A percentile compares a stretch with the other conserved stretches of the same genome.
Evolutionary conservation across 169 alveolate species (phyloP).

Genomic region (Plasmodium reichenowi): DNA sequence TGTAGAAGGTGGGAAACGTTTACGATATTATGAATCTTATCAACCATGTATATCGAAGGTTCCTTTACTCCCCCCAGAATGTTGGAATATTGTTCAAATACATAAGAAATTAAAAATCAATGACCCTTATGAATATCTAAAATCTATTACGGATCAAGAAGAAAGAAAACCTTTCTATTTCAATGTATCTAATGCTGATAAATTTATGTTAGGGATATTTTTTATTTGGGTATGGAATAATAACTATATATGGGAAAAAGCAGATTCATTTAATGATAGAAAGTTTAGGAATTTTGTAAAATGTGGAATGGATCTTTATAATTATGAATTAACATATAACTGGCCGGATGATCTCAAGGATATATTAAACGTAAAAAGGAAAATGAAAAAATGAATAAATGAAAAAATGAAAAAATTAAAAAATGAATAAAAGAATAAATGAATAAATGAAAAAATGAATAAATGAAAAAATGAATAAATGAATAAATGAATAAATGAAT

Average conservation of each 20-base stretch:
- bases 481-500: too few species aligned
- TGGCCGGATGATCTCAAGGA: constrained; percentile 49
- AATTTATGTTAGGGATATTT: constrained; percentile 70
- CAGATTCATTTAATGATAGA: constrained; percentile 83
- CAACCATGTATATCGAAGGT: constrained; percentile 89
- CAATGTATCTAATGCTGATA: constrained; percentile 84
- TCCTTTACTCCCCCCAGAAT: constrained; percentile 88
- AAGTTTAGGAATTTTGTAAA: constrained; percentile 60
- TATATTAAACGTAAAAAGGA: constrained; percentile 23
- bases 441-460: too few species aligned
- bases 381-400: background rate
- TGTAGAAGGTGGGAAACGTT: constrained; percentile 70
- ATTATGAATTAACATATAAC: constrained; percentile 32
- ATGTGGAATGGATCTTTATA: constrained; percentile 51
- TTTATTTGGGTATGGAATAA: constrained; percentile 88
- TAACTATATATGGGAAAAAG: constrained; percentile 85
- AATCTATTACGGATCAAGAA: constrained; percentile 33
- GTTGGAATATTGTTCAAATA: constrained; percentile 83
- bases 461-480: too few species aligned
- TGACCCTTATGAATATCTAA: constrained; percentile 15
- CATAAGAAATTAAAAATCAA: constrained; percentile 67
- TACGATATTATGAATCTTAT: constrained; percentile 81
- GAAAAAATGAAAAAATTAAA: too few species aligned
- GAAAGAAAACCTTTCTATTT: constrained; percentile 80
- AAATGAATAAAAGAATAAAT: too few species aligned